A percentile compares a stretch with the other conserved stretches of the same genome.
Evolutionary conservation across 73 alveolate species (phyloP).

Genomic region (Tetrahymena malaccensis): DNA sequence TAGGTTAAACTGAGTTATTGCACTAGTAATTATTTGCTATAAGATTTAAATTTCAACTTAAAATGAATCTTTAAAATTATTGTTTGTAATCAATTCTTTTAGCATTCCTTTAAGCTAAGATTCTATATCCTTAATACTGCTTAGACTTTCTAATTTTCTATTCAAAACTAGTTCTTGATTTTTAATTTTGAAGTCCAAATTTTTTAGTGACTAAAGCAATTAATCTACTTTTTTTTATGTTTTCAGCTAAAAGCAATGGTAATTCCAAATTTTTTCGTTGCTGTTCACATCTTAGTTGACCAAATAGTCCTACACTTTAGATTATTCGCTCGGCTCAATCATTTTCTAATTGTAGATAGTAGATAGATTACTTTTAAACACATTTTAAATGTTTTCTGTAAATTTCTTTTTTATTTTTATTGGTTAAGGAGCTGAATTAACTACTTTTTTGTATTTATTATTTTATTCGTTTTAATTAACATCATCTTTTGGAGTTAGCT

Average conservation of each 20-base stretch:
- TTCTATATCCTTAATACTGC: background rate
- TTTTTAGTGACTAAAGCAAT: background rate
- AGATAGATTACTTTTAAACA: background rate
- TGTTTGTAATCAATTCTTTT: background rate
- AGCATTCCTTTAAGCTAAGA: background rate
- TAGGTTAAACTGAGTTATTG: background rate
- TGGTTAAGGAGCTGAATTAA: background rate
- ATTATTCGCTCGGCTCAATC: background rate
- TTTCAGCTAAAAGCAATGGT: background rate
- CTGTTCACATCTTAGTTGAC: background rate
- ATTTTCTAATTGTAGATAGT: background rate
- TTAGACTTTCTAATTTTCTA: background rate
- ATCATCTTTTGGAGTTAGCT: background rate
- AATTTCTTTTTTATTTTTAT: background rate
- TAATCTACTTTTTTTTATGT: background rate
- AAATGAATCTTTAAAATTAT: background rate
- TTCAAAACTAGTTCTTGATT: background rate
- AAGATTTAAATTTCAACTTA: background rate
- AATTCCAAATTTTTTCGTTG: background rate
- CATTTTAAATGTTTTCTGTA: background rate
- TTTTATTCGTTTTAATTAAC: background rate
- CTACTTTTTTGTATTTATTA: background rate
- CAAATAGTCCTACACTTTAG: background rate
- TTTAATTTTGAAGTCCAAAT: background rate
- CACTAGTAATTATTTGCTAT: background rate